phyloP scores from a whole-genome alignment of 805 yeast species.

The Candida sanyiensis region DNA sequence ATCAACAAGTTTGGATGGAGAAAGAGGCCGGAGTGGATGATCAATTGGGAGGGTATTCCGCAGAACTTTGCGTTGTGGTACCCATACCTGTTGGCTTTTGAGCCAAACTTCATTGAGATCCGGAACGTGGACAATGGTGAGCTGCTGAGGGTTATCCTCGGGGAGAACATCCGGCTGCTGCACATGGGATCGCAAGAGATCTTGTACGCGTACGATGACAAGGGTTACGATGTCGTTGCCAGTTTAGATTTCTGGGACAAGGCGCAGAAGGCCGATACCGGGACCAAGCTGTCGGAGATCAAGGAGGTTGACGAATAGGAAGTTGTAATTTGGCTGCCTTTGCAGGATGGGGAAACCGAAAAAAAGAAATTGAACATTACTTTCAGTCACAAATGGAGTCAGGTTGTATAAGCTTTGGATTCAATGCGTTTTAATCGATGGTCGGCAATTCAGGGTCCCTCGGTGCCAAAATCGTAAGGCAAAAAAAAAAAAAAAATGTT shows the following conservation, averaged over 20 bases:
- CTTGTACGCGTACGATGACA: slow-evolving; percentile 83
- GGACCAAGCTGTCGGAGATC: slow-evolving; percentile 17
- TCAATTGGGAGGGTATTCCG: slow-evolving; percentile 96
- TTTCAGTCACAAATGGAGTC: too few species aligned
- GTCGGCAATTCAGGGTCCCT: too few species aligned
- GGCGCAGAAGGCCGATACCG: slow-evolving; percentile 21
- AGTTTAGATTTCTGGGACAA: slow-evolving; percentile 83
- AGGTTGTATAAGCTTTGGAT: too few species aligned
- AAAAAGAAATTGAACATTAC: not conserved
- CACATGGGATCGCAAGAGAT: slow-evolving; percentile 93
- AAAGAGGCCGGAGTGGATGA: slow-evolving; percentile 86
- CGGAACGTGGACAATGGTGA: slow-evolving; percentile 87
- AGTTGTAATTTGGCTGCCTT: too few species aligned
- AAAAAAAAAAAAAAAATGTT: too few species aligned
- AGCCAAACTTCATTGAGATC: slow-evolving; percentile 83
- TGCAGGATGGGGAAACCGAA: too few species aligned
- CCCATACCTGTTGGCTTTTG: slow-evolving; percentile 90
- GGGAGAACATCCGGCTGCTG: slow-evolving; percentile 83
- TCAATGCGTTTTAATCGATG: too few species aligned
- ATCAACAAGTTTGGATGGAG: slow-evolving; percentile 97
- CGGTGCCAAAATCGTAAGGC: too few species aligned
- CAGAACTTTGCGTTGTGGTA: slow-evolving; percentile 89
- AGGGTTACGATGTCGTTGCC: slow-evolving; percentile 88
- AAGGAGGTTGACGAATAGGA: slow-evolving; percentile 19
- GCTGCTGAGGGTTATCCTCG: slow-evolving; percentile 79